Base-by-base conservation (phyloP, 2,329 filamentous ascomycete species). In the Microdochium nivale region DNA sequence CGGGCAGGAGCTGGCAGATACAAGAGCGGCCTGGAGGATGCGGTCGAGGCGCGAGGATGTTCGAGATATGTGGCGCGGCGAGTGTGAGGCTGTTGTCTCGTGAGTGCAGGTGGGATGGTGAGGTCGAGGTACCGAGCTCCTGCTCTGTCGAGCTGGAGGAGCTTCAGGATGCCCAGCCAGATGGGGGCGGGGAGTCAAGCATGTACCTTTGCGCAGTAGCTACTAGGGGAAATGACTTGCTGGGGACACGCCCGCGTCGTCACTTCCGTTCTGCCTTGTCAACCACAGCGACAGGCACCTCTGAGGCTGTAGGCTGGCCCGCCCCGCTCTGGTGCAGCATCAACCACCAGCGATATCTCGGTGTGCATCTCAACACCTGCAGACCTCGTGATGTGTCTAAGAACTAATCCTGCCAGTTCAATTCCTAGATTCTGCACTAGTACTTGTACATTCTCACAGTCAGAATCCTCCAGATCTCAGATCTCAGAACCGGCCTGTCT, bases 401-500 rank as follows among this genome's bases (percentile, higher is more conserved):
- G n/a, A n/a, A n/a, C n/a, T n/a, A n/a, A n/a, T n/a, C n/a, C n/a
- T n/a, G n/a, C n/a, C n/a, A n/a, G n/a, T n/a, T n/a, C n/a, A n/a
- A n/a, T n/a, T n/a, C n/a, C n/a, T n/a, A n/a, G n/a, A n/a, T n/a
- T n/a, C n/a, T n/a, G n/a, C n/a, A n/a, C n/a, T n/a, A n/a, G n/a
- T n/a, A n/a, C n/a, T n/a, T n/a, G n/a, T n/a, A n/a, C n/a, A n/a
- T n/a, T n/a, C n/a, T n/a, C n/a, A n/a, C n/a, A n/a, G n/a, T n/a
- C n/a, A n/a, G n/a, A n/a, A n/a, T n/a, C n/a, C n/a, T n/a, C n/a
- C n/a, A n/a, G n/a, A n/a, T n/a, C n/a, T n/a, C n/a, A n/a, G n/a
- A n/a, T n/a, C n/a, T n/a, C 40, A 44, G 23, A 16, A 21, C 10
- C 63, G 60, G 56, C 56, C 21, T 24, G 13, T 9, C 13, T 37